Percentiles rank a stretch among this genome's conserved stretches.
Evolutionary conservation across 1,139 yeast genomes (phyloP).

Genomic region (Yamadazyma kanchanaburiensis): DNA sequence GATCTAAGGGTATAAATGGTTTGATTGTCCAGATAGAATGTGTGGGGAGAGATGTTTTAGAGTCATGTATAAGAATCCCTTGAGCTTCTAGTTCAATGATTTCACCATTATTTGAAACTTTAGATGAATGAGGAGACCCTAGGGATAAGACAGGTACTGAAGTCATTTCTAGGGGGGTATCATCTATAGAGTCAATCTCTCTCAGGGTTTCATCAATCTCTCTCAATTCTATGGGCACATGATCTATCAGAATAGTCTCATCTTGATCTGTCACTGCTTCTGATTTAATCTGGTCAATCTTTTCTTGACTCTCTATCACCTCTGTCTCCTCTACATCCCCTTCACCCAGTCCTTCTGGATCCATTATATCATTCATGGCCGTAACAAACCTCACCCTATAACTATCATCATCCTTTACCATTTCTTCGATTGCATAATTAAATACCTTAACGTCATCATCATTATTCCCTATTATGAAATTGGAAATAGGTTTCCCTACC

Average conservation of each 20-base stretch:
- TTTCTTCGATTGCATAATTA: conserved; percentile 63
- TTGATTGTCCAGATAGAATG: conserved; percentile 94
- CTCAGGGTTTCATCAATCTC: neutral
- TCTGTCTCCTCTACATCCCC: no score
- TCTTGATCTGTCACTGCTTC: conserved; percentile 6
- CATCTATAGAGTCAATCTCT: conserved; percentile 6
- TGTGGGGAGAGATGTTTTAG: conserved; percentile 55
- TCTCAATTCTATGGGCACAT: neutral
- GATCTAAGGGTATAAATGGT: conserved; percentile 64
- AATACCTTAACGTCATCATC: conserved; percentile 67
- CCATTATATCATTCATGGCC: conserved; percentile 37
- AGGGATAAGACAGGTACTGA: no score
- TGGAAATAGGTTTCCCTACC: conserved; percentile 56
- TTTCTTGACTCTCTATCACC: conserved; percentile 9
- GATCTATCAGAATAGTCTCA: conserved; percentile 1
- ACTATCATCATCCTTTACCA: conserved; percentile 72
- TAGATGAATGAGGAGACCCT: no score
- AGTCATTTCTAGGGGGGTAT: no score
- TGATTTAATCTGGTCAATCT: conserved; percentile 29
- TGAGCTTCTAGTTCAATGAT: conserved; percentile 84
- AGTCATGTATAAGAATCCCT: conserved; percentile 84
- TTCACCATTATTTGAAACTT: conserved; percentile 54
- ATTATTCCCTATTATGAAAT: conserved; percentile 60
- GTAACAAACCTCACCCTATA: conserved; percentile 73
- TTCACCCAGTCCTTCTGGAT: no score